Conservation (phyloP, 2,329 filamentous ascomycete genomes). For the Nigrograna mackinnonii region DNA sequence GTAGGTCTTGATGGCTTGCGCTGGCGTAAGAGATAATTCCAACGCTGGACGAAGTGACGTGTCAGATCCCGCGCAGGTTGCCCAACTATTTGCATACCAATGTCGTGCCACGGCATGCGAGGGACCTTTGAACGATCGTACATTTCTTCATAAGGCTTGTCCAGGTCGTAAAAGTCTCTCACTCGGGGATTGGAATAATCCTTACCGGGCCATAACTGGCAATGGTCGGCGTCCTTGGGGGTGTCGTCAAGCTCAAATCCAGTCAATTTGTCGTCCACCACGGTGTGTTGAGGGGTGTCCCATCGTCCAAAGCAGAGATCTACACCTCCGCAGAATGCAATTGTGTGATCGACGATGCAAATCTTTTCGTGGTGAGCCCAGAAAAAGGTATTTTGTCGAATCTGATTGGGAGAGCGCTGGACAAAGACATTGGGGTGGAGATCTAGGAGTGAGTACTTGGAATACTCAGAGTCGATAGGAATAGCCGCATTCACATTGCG, state of each 20-base stretch:
- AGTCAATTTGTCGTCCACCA: constrained; percentile 91
- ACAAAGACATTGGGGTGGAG: constrained; percentile 96
- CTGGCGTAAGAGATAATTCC: constrained; percentile 95
- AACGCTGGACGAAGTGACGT: constrained; percentile 94
- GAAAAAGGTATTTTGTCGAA: constrained; percentile 99
- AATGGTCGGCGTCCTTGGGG: constrained; percentile 89
- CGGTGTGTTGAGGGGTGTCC: constrained; percentile 91
- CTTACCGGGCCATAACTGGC: constrained; percentile 95
- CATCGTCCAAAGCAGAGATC: constrained; percentile 97
- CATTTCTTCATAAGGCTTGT: constrained; percentile 98
- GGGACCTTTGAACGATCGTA: constrained; percentile 88
- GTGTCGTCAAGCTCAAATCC: constrained; percentile 78
- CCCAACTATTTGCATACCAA: constrained; percentile 95
- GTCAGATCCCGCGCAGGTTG: constrained; percentile 94
- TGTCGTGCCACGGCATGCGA: constrained; percentile 98
- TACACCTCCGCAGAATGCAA: constrained; percentile 93
- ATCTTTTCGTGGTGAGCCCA: constrained; percentile 99
- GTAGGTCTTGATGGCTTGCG: constrained; percentile 92
- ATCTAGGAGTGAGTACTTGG: constrained; percentile 93
- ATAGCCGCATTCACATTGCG: constrained; percentile 96
- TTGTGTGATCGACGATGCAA: constrained; percentile 93
- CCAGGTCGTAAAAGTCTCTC: constrained; percentile 90
- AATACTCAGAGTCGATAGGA: constrained; percentile 97
- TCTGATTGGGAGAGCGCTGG: constrained; percentile 93
- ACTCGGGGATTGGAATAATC: constrained; percentile 97